These are phyloP conservation scores for Hymenoscyphus infarciens DNA, from an alignment of 2,329 filamentous ascomycete species.

Conservation along the genomic window DNA sequence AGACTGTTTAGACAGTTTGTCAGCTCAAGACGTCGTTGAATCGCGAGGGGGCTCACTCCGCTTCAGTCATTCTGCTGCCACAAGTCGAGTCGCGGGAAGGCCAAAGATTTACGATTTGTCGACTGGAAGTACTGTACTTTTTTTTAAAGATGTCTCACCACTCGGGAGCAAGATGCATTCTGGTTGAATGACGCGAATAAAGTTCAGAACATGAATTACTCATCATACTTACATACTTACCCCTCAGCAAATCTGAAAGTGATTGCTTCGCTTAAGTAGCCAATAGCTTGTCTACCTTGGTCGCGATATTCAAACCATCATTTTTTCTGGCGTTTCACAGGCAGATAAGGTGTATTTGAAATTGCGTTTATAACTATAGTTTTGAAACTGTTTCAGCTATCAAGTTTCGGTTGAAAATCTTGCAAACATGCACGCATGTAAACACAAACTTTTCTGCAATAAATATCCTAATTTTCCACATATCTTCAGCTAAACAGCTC, in stretches of 20 bases:
- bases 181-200: background rate
- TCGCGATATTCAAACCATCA: no score
- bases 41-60: background rate
- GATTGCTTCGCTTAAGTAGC: background rate
- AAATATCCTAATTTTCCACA: no score
- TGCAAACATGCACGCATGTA: no score
- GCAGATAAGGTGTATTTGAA: no score
- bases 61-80: background rate
- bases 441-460: no score
- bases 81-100: background rate
- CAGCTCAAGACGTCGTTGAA: background rate
- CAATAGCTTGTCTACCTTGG: background rate
- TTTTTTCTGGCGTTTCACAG: no score
- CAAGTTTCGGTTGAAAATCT: no score
- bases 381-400: no score
- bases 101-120: background rate
- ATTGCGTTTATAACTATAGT: no score
- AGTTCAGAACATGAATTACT: background rate
- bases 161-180: background rate
- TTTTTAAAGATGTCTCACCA: background rate
- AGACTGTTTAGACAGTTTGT: slow-evolving; percentile 11
- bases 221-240: background rate
- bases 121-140: background rate
- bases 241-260: background rate
- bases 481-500: no score